A percentile compares a stretch with the other conserved stretches of the same genome.
These are phyloP conservation scores for Fusarium sp. DNA, from an alignment of 2,329 filamentous ascomycete species.

Conservation along the genomic window DNA sequence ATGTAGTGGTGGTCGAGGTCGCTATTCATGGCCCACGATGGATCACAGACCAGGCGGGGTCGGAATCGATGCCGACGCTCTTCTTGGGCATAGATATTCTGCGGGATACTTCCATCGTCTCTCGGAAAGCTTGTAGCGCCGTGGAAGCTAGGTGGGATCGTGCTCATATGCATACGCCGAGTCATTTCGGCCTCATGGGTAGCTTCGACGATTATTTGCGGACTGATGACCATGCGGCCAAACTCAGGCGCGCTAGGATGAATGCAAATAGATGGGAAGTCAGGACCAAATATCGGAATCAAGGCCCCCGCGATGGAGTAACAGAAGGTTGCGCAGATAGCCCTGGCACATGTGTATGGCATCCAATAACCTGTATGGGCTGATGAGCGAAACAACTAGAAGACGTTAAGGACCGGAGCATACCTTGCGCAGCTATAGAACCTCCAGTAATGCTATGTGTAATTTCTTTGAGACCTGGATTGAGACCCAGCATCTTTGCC, in stretches of 20 bases:
- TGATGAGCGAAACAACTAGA: slow-evolving; percentile 23
- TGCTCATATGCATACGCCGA: slow-evolving; percentile 37
- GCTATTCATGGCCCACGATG: slow-evolving; percentile 36
- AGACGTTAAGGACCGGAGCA: not conserved
- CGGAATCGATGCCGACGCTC: slow-evolving; percentile 32
- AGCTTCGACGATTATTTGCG: slow-evolving; percentile 65
- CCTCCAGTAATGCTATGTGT: slow-evolving; percentile 96
- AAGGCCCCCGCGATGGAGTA: slow-evolving; percentile 84
- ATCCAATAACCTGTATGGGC: slow-evolving; percentile 89
- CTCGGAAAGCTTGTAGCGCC: slow-evolving; percentile 41
- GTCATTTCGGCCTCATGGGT: slow-evolving; percentile 59
- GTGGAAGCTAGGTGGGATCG: slow-evolving; percentile 10
- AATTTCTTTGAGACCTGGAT: slow-evolving; percentile 87
- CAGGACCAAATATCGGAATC: slow-evolving; percentile 88
- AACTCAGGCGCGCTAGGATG: slow-evolving; percentile 72
- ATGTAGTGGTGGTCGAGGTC: slow-evolving; percentile 36
- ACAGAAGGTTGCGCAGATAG: slow-evolving; percentile 91
- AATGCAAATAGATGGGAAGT: slow-evolving; percentile 81
- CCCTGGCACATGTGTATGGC: slow-evolving; percentile 87
- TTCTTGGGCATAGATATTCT: slow-evolving; percentile 27
- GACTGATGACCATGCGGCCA: slow-evolving; percentile 75
- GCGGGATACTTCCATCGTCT: slow-evolving; percentile 19
- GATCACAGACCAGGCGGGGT: slow-evolving; percentile 44
- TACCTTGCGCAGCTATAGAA: slow-evolving; percentile 89
- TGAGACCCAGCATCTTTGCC: slow-evolving; percentile 82